Base-by-base conservation (phyloP, 148 eudicot species). In the Silene conica region DNA sequence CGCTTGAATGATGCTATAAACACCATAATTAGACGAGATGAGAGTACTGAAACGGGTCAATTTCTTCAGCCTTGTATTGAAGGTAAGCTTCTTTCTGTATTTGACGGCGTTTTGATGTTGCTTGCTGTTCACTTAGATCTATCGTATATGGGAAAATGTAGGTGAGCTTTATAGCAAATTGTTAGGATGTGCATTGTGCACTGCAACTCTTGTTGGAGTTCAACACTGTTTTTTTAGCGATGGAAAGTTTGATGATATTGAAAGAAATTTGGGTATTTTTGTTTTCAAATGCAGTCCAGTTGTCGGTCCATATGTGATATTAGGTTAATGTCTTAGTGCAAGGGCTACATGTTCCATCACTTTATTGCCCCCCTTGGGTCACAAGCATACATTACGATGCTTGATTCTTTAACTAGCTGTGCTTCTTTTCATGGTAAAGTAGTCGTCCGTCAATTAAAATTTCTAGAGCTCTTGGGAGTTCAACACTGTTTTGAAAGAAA, bases 11-110 rank as follows among this genome's bases (percentile, higher is more conserved):
- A 94, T 70, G 98, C 97, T 18, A 74, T 94, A 81, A 84, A 92
- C 69, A 94, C 96, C 14, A 94, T 94, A 5, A 94, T 94, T 73
- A 78, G 97, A 80, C 87, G 86, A 80, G 98, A 94, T 76, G 90
- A 94, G 80, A 85, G 82, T 75, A 72, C 88, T 8, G 98, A 94
- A 80, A 87, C 88, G 8, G 97, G 90, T 65, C 86, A 87, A 71
- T 82, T 77, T 78, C 76, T 94, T 81, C 98, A 92, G 73, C 98
- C 97, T 26, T 94, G 98, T 80, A 89, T 94, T 81, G 98, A 94
- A 92, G 98, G 98, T 92, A 86, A 20, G 18, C 7, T 28, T 63
- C 64, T 69, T 48, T 50, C 41, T 50, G 14, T 59, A 34, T 50
- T 38, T 41, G 8, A 22, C 50, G 22, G 73, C 9, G 3, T 70